Percentiles rank a stretch among this genome's conserved stretches.
Conservation (phyloP, 208 protist species). For the Acanthamoeba castellanii region DNA sequence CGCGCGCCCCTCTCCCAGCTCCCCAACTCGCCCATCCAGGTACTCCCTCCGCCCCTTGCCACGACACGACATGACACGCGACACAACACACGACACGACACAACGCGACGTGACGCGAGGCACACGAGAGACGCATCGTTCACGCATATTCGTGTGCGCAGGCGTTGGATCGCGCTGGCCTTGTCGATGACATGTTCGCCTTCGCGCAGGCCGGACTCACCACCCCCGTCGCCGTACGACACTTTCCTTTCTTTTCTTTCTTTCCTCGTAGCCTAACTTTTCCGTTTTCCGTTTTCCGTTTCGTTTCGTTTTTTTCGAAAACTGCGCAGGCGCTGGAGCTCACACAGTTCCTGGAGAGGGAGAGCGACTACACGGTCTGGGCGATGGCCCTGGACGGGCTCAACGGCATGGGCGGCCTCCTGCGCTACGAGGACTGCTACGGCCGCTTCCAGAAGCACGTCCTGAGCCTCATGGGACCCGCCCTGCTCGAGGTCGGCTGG, state of each 20-base stretch:
- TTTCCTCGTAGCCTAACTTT: background rate
- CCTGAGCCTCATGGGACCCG: background rate
- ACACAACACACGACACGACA: too few relatives aligned
- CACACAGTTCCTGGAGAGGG: conserved; percentile 10
- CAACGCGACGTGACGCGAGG: too few relatives aligned
- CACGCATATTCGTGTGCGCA: background rate
- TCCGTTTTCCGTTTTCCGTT: background rate
- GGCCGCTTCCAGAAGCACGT: conserved; percentile 45
- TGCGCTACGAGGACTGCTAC: conserved; percentile 56
- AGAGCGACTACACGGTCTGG: conserved; percentile 33
- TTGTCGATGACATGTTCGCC: conserved; percentile 36
- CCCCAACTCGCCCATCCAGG: conserved; percentile 49
- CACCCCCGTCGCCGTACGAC: background rate
- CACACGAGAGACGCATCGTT: background rate
- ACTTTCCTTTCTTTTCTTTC: background rate
- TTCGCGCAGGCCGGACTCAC: conserved; percentile 41
- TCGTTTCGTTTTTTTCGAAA: background rate
- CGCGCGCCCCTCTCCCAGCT: background rate
- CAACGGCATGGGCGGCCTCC: background rate
- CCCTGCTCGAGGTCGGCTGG: conserved; percentile 34
- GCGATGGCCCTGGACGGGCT: conserved; percentile 13
- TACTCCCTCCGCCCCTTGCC: background rate
- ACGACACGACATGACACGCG: background rate
- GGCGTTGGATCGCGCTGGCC: background rate
- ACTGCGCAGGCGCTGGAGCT: conserved; percentile 5